A percentile compares a stretch with the other conserved stretches of the same genome.
Conservation (phyloP, 257 asterid species). For the Solanum sejunctum region DNA sequence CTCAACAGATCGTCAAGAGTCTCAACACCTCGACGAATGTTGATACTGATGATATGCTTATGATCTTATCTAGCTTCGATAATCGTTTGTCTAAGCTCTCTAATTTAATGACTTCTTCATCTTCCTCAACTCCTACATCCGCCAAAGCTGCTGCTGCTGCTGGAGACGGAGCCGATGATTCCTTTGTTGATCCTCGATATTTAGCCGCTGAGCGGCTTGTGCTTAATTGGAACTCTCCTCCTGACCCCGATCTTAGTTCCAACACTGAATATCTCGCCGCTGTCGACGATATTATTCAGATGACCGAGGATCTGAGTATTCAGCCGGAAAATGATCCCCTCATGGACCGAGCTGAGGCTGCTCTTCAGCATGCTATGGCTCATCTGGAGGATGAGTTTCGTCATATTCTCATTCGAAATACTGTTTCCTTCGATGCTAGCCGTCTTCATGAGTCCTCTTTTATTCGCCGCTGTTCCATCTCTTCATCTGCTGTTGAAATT, state of each 20-base stretch:
- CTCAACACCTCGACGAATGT: constrained; percentile 47
- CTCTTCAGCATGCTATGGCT: constrained; percentile 76
- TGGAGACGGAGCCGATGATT: constrained; percentile 10
- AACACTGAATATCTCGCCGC: constrained; percentile 46
- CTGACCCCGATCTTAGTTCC: constrained; percentile 20
- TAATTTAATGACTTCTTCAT: constrained; percentile 21
- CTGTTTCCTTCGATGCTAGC: constrained; percentile 52
- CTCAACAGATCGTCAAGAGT: constrained; percentile 85
- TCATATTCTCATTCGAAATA: constrained; percentile 38
- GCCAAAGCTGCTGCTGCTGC: not conserved
- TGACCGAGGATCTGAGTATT: constrained; percentile 55
- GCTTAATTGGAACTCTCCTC: constrained; percentile 14
- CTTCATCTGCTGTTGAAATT: constrained; percentile 43
- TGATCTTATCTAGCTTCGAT: constrained; percentile 66
- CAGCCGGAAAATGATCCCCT: constrained; percentile 16
- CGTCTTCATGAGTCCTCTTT: constrained; percentile 33
- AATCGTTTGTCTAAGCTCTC: constrained; percentile 69
- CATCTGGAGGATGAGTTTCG: constrained; percentile 88
- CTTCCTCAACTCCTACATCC: constrained; percentile 1
- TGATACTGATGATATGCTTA: constrained; percentile 62
- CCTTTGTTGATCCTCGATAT: constrained; percentile 29
- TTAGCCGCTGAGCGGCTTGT: constrained; percentile 53
- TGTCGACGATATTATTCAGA: constrained; percentile 60
- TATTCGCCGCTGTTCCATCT: constrained; percentile 38
- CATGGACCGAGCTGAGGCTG: constrained; percentile 63